Base-by-base conservation (phyloP, 306 rosid species). In the Dryas drummondii region DNA sequence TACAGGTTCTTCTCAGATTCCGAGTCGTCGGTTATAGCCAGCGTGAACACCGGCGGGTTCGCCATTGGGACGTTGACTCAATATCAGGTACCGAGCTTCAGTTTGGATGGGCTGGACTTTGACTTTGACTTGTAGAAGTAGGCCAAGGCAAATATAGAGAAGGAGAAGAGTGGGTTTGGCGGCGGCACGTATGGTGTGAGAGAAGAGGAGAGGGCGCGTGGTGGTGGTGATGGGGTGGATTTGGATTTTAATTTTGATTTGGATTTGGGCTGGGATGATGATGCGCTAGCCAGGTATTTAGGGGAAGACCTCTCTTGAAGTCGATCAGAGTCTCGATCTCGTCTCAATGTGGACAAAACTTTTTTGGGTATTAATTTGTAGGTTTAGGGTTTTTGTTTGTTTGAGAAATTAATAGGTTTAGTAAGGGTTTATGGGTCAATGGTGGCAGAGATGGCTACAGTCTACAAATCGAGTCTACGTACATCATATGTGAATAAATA, bases 1-100 rank as follows among this genome's bases (percentile, higher is more conserved):
- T 89, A 94, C 60, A 94, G 97, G 5, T 87, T 94, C 16, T 91
- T 87, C 75, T 86, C 97, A 3, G 91, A 87, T 55, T 72, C 78
- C 37, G 84, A 84, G 61, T 87, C 97, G 42, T 88, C 94, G 44
- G 69, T 91, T 61, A 91, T 91, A 94, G 97, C 87, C 54, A 87
- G 87, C 82, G 83, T 88, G 5, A 84, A 88, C 73, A 57, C 60
- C 27, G 54, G 76, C 4, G 82, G 86, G 3, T 62, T 75, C 41
- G 55, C 53, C 62, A 5, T 62, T 10, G 42, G 49, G 15, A 66
- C 19, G 60, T 45, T 14, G 73, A 15, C 68, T 22, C 3, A 22
- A 22, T 22, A 22, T 22, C 22, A 22, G 22, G 22, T 22, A 22
- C 22, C 22, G 22, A 22, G 22, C 22, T 22, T 22, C 22, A 22